Conservation (phyloP, 176 grass and related monocot species). For the Zizania latifolia region DNA sequence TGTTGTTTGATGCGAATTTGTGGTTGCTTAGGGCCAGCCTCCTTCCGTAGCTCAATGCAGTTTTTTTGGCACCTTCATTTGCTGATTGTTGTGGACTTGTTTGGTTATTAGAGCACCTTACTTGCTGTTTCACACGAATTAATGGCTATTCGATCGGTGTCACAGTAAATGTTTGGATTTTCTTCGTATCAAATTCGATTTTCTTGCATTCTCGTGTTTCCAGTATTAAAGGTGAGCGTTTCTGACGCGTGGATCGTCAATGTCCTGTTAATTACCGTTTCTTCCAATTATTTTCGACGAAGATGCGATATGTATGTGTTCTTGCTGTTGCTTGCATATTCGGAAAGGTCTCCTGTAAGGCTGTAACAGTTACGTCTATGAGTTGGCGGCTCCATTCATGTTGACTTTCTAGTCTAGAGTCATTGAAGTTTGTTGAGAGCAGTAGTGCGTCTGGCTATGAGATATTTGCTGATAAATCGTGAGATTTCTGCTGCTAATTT, state of each 20-base stretch:
- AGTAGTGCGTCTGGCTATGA: neutral
- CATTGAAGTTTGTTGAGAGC: neutral
- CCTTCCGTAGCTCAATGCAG: neutral
- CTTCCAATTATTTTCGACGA: neutral
- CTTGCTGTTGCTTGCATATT: conserved; percentile 1
- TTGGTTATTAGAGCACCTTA: neutral
- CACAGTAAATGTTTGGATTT: neutral
- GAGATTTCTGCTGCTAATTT: neutral
- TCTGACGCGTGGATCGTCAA: neutral
- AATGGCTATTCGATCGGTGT: neutral
- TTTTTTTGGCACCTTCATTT: neutral
- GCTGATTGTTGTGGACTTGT: neutral
- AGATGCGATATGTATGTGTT: neutral
- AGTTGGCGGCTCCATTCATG: neutral
- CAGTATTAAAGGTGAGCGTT: neutral
- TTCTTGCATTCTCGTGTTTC: neutral
- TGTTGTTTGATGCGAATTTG: neutral
- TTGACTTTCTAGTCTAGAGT: neutral
- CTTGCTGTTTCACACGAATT: neutral
- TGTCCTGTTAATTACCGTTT: conserved; percentile 1
- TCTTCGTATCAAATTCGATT: neutral
- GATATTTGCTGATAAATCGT: conserved; percentile 9
- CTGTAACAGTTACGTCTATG: neutral
- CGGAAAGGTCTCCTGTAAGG: neutral
- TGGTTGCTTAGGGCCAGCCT: neutral